Conservation (phyloP, 257 asterid genomes). For the Nicotiana knightiana region DNA sequence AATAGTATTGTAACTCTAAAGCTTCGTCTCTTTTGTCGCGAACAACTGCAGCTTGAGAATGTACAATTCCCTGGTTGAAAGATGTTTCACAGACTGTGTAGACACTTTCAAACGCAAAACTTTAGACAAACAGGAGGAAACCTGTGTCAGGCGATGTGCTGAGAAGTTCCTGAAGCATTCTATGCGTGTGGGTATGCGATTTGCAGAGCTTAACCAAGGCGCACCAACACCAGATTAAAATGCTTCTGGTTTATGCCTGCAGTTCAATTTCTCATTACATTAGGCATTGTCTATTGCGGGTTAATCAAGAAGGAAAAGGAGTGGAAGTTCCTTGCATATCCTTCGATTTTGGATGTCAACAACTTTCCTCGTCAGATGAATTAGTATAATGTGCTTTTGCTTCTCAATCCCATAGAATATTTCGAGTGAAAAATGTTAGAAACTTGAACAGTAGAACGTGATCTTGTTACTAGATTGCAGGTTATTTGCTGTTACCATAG, state of each 20-base stretch:
- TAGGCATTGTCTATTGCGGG: background rate
- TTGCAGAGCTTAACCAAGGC: slow-evolving; percentile 90
- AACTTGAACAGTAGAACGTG: background rate
- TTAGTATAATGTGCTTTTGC: background rate
- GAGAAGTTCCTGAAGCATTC: slow-evolving; percentile 96
- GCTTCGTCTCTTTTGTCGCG: background rate
- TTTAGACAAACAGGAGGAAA: slow-evolving; percentile 87
- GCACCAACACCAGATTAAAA: slow-evolving; percentile 68
- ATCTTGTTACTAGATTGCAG: background rate
- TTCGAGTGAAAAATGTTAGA: background rate
- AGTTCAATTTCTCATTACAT: background rate
- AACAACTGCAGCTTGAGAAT: slow-evolving; percentile 60
- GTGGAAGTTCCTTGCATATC: background rate
- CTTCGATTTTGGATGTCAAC: background rate
- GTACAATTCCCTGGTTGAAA: slow-evolving; percentile 79
- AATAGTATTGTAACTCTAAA: background rate
- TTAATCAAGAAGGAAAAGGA: background rate
- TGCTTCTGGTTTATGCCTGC: background rate
- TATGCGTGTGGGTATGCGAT: slow-evolving; percentile 90
- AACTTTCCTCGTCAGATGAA: background rate
- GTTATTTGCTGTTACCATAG: background rate
- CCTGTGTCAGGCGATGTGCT: slow-evolving; percentile 90
- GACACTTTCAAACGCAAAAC: slow-evolving; percentile 71
- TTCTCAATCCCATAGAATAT: background rate
- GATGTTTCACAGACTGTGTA: slow-evolving; percentile 83